Base-by-base conservation (phyloP, 1,139 yeast species). In the Magnusiomyces clavatus region DNA sequence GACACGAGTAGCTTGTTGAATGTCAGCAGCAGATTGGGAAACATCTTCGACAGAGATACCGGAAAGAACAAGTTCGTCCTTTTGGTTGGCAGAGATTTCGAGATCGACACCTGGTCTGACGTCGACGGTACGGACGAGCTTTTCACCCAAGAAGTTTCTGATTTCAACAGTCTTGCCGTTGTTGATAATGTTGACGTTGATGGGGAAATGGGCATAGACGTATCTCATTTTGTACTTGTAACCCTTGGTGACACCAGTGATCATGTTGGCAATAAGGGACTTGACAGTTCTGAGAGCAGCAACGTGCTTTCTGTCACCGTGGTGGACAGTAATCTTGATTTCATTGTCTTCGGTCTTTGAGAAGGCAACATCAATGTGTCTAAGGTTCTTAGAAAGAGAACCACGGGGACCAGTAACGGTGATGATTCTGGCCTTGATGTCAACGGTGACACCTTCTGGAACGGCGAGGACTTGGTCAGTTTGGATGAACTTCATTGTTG, bases 141-240 rank as follows among this genome's bases (percentile, higher is more conserved):
- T 90, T 81, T 90, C 97, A 80, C 97, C 97, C 78, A 92, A 83
- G 84, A 88, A 92, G 82, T 92, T 92, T 86, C 98, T 90, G 81
- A 92, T 90, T 80, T 92, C 98, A 68, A 90, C 86, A 70, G 70
- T 81, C 61, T 79, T 76, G 59, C 81, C 77, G 69, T 89, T 90
- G 55, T 88, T 86, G 67, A 80, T 76, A 66, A 87, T 84, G 82
- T 90, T 92, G 67, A 92, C 97, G 77, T 94, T 92, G 78, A 94
- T 94, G 75, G 98, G 99, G 96, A 92, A 92, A 87, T 94, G 98
- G 84, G 98, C 99, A 74, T 92, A 94, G 65, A 92, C 98, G 76
- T 89, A 90, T 82, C 97, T 88, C 96, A 92, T 84, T 89, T 92
- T 92, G 95, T 92, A 92, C 79, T 86, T 83, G 95, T 79, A 92